These are phyloP conservation scores for Penicillium alfredii DNA, from an alignment of 495 filamentous ascomycete species.

Conservation along the genomic window DNA sequence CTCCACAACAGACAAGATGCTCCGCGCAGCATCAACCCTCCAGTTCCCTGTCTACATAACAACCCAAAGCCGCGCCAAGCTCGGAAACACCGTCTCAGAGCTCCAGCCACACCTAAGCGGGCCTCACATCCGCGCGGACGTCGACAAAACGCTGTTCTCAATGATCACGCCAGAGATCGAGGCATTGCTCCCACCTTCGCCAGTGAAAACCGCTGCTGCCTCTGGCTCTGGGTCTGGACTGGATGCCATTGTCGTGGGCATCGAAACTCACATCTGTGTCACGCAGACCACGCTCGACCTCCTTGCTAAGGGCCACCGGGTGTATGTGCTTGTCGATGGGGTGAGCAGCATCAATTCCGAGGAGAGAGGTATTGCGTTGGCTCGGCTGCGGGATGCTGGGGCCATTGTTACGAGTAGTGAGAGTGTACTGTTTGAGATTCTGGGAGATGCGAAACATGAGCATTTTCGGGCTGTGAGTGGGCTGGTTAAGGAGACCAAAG, in stretches of 20 bases:
- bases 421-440: conserved; percentile 84
- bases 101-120: conserved; percentile 41
- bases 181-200: conserved; percentile 25
- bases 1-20: conserved; percentile 37
- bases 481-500: conserved; percentile 72
- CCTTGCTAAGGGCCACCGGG: conserved; percentile 63
- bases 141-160: conserved; percentile 86
- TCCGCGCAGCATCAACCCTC: conserved; percentile 51
- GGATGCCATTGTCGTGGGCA: conserved; percentile 58
- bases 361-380: conserved; percentile 76
- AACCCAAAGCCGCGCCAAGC: conserved; percentile 69
- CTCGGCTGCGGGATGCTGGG: conserved; percentile 65
- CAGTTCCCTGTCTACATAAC: conserved; percentile 74
- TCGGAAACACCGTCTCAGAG: conserved; percentile 74
- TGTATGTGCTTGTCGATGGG: conserved; percentile 88
- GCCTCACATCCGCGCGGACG: conserved; percentile 43
- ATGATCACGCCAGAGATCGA: conserved; percentile 60
- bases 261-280: conserved; percentile 92
- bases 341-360: conserved; percentile 78
- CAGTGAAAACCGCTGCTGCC: no score
- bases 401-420: conserved; percentile 83
- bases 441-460: conserved; percentile 75
- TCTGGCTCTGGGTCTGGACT: no score
- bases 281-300: conserved; percentile 87
- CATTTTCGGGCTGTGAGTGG: conserved; percentile 64